Evolutionary conservation across 169 alveolate genomes (phyloP).

Genomic region (Cryptosporidium sp.): DNA sequence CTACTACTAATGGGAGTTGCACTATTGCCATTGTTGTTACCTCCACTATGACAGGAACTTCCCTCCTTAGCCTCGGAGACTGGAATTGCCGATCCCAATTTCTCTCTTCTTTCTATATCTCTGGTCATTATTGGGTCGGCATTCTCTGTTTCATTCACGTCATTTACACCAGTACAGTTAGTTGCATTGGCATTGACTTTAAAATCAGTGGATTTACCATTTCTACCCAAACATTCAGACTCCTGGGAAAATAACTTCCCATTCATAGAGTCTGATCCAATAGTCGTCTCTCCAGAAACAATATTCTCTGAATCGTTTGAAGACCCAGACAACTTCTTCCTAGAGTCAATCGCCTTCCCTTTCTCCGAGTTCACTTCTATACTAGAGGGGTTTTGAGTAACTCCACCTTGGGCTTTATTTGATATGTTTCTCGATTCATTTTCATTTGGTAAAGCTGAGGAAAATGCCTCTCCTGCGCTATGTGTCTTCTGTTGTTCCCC

Average conservation of each 20-base stretch:
- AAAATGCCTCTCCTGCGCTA: neutral
- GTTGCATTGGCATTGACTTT: too few species aligned
- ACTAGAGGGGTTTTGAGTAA: neutral
- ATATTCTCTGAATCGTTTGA: neutral
- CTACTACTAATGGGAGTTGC: neutral
- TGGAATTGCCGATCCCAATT: neutral
- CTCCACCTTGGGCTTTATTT: neutral
- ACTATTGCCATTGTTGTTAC: neutral
- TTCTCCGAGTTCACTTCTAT: neutral
- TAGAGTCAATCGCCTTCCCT: neutral
- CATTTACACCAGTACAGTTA: neutral
- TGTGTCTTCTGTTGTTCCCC: neutral
- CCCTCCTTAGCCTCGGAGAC: neutral
- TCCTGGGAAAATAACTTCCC: neutral
- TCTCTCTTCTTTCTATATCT: neutral
- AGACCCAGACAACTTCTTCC: neutral
- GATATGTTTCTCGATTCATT: constrained; percentile 8
- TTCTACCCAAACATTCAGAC: neutral
- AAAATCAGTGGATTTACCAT: neutral
- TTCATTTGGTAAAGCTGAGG: neutral
- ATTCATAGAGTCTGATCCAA: neutral
- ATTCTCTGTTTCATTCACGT: neutral
- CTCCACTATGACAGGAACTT: neutral
- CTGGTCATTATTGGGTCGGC: neutral
- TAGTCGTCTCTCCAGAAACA: neutral